Percentiles rank a stretch among this genome's conserved stretches.
These are phyloP conservation scores for Tricharina praecox DNA, from an alignment of 495 filamentous ascomycete species.

Conservation along the genomic window DNA sequence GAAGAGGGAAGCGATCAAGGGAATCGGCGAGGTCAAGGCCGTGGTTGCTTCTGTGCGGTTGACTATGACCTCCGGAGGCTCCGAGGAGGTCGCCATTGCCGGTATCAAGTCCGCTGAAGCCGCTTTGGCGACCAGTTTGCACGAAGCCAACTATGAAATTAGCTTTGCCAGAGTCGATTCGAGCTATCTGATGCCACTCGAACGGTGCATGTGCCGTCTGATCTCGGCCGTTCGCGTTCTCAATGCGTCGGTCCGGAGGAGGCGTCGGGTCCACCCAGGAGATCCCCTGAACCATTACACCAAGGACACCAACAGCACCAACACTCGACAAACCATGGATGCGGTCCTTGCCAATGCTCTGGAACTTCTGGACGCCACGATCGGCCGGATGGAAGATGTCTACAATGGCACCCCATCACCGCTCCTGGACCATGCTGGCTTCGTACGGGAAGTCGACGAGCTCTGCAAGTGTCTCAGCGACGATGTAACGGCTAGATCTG, in stretches of 20 bases:
- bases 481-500: constrained; percentile 9
- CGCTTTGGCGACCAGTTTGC: constrained; percentile 14
- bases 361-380: constrained; percentile 12
- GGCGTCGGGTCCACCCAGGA: constrained; percentile 1
- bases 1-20: constrained; percentile 10
- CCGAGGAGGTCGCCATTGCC: constrained; percentile 14
- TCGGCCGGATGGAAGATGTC: constrained; percentile 13
- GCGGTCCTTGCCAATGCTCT: constrained; percentile 4
- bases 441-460: constrained; percentile 9
- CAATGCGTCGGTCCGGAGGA: constrained; percentile 22
- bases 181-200: constrained; percentile 14
- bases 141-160: constrained; percentile 23
- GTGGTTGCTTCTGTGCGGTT: constrained; percentile 11
- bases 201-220: constrained; percentile 9
- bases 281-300: not conserved
- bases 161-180: constrained; percentile 20
- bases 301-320: not conserved
- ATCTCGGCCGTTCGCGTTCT: constrained; percentile 17
- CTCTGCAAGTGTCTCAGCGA: constrained; percentile 6
- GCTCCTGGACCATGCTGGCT: constrained; percentile 16
- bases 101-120: constrained; percentile 16
- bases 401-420: constrained; percentile 13
- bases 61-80: constrained; percentile 8
- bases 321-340: not conserved
- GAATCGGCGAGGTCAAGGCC: constrained; percentile 10